A percentile compares a stretch with the other conserved stretches of the same genome.
Conservation (phyloP, 202 grass and related monocot species). For the Zoysia matrella region DNA sequence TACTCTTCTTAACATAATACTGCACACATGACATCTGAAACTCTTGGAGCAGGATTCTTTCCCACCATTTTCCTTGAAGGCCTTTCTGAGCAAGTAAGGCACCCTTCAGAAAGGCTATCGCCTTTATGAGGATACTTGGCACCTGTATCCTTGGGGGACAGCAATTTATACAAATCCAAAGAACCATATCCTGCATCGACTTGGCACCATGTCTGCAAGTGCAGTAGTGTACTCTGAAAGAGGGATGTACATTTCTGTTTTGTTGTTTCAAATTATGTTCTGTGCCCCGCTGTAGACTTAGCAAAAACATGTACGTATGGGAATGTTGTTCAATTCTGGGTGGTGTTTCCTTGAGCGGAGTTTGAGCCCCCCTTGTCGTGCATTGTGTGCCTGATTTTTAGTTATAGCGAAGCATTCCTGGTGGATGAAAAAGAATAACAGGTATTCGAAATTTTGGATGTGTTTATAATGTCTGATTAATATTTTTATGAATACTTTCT, state of each 20-base stretch:
- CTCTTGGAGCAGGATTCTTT: conserved; percentile 76
- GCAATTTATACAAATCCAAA: conserved; percentile 35
- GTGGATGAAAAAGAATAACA: background rate
- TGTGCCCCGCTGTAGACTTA: background rate
- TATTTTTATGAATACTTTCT: background rate
- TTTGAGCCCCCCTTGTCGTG: background rate
- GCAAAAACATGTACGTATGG: conserved; percentile 39
- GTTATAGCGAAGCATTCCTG: background rate
- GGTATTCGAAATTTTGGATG: background rate
- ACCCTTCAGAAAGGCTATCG: conserved; percentile 22
- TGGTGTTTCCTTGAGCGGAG: background rate
- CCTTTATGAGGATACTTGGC: background rate
- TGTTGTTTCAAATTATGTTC: background rate
- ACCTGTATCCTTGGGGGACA: background rate
- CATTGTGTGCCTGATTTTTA: conserved; percentile 1
- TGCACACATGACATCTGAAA: conserved; percentile 55
- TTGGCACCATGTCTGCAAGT: background rate
- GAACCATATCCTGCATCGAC: too few species aligned
- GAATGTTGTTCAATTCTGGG: background rate
- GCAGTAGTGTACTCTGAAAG: conserved; percentile 36
- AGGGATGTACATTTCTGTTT: conserved; percentile 23
- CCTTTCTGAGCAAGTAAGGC: conserved; percentile 85
- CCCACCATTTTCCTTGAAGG: conserved; percentile 89
- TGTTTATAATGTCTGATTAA: background rate
- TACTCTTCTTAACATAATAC: conserved; percentile 23